Evolutionary conservation across 2,329 filamentous ascomycete species (phyloP).

Genomic region (Rugonectria rugulosa): DNA sequence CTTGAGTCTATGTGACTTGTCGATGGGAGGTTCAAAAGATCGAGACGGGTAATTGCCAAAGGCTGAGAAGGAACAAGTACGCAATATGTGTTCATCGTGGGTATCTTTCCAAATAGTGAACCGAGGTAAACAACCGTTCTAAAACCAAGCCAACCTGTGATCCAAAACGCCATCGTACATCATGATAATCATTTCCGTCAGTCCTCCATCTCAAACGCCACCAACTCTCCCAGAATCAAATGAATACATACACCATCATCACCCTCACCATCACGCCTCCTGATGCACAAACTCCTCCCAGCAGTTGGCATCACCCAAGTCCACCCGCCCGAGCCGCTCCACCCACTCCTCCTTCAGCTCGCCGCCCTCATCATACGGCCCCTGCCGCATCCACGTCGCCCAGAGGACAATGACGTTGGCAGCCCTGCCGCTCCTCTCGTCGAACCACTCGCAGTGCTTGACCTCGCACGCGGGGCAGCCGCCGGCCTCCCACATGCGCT

Average conservation of each 20-base stretch:
- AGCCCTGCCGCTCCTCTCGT: constrained; percentile 25
- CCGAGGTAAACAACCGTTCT: too few relatives aligned
- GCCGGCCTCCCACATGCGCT: constrained; percentile 33
- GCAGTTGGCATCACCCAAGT: constrained; percentile 36
- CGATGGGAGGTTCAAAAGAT: too few relatives aligned
- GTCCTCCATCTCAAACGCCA: too few relatives aligned
- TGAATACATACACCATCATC: constrained; percentile 17
- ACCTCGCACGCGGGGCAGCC: constrained; percentile 34
- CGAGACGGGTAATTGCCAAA: too few relatives aligned
- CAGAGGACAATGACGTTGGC: constrained; percentile 33
- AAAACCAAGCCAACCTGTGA: too few relatives aligned
- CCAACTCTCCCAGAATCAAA: too few relatives aligned
- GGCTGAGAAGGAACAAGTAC: too few relatives aligned
- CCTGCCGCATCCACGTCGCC: constrained; percentile 37
- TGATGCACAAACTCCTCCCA: constrained; percentile 35
- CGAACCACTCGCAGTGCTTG: constrained; percentile 42
- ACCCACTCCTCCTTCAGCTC: constrained; percentile 34
- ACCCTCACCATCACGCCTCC: constrained; percentile 23
- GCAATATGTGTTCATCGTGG: too few relatives aligned
- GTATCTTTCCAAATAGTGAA: too few relatives aligned
- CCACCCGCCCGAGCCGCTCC: constrained; percentile 29
- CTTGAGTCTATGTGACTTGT: not conserved
- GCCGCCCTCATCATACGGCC: constrained; percentile 40
- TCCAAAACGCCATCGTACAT: too few relatives aligned
- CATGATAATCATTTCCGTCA: too few relatives aligned